Base-by-base conservation (phyloP, 1,139 yeast genomes). In the Zygoascus meyerae region DNA sequence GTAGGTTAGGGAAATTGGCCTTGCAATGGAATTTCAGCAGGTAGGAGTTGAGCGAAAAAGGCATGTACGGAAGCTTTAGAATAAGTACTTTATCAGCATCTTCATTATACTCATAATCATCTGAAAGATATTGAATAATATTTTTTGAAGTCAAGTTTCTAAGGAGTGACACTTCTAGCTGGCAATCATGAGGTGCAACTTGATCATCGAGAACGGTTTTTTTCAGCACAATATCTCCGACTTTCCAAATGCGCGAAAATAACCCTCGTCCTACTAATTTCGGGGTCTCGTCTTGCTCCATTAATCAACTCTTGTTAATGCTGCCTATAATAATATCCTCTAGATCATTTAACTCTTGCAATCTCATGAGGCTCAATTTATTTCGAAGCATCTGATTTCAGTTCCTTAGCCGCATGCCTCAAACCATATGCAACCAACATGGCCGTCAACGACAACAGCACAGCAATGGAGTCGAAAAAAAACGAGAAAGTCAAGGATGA, bases 111-210 rank as follows among this genome's bases (percentile, higher is more conserved):
- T 30, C 31, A 5, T 29, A 17, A 21, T 37, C 40, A 30, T 15
- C 18, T 11, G 21, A 33, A 4, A 35, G 40, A 14, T 10, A 40
- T n/a, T 31, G 17, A 12, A 42, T 36, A 8, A 31, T 15, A 33
- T 47, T 14, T 15, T 38, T 43, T 40, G 52, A 43, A 30, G 34
- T 49, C 37, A 72, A 50, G 16, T 56, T 50, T 14, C 55, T 48
- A 33, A 75, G 55, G 2, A 74, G 50, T 29, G 56, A 58, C 33
- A 73, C 55, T 56, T 77, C 82, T 40, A 66, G 67, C 21, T 62
- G 48, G 5, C 74, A 66, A 48, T 66, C 65, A 52, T 78, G 81
- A 1, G 82, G 82, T 1, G 78, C 72, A 16, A 62, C 58, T 44
- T 74, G 76, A 36, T 71, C 77, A 40, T 72, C 77, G 1, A 73